Evolutionary conservation across 179 eudicot species (phyloP), one percentile per base, ranked within the genome.

Genomic region (Drosera spatulata): DNA sequence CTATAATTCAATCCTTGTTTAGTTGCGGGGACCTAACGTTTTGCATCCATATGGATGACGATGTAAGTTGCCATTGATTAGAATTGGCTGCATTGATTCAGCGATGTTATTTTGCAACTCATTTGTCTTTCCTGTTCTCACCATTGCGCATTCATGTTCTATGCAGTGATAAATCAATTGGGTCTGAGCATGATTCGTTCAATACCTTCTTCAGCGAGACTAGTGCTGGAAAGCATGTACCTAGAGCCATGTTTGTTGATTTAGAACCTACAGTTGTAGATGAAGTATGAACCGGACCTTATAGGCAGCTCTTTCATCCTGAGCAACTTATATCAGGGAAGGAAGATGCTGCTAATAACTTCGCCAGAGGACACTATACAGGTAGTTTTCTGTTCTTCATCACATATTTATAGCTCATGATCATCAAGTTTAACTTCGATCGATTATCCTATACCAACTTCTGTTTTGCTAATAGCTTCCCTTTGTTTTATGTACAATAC

Each of bases 191-290:
- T 45, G 85, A 86, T 76, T 83, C 95, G 50, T 86, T 84, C 57
- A 82, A 79, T 72, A 86, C 95, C 75, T 84, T 86, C 87, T 86
- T 86, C 71, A 84, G 85, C 15, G 95, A 82, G 65, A 86, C 90
- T 46, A 66, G 85, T 58, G 66, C 85, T 41, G 95, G 95, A 12
- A 79, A 86, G 75, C 90, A 86, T 73, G 95, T 86, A n/a, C 95
- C 95, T 5, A 73, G 90, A 68, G 95, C 95, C 51, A 65, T 84
- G 58, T 86, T 81, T 63, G 79, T 86, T 57, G 95, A 86, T 70
- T 68, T 86, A 63, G 95, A 86, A 65, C 90, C 95, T 61, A 84
- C 85, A 70, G 95, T 86, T 60, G 61, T 86, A 5, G 95, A 86
- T 78, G 95, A 86, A 76, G 79, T 86, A 55, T 75, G 90, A 61